A percentile compares a stretch with the other conserved stretches of the same genome.
Evolutionary conservation across 129 eudicot genomes (phyloP).

Genomic region (Rutidosis leptorrhynchoides): DNA sequence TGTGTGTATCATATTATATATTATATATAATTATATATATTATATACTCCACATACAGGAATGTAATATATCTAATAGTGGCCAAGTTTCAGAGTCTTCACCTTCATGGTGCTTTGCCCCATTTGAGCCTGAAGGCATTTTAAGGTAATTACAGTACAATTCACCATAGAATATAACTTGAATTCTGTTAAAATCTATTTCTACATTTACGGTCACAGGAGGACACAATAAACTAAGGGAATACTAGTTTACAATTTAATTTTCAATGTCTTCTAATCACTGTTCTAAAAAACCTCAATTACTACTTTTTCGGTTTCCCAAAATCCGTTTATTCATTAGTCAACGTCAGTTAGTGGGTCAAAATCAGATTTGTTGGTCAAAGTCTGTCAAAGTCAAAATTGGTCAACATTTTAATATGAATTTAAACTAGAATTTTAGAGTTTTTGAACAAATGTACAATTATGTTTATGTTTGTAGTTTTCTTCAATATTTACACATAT

Average conservation of each 20-base stretch:
- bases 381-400: too few relatives aligned
- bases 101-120: conserved; percentile 86
- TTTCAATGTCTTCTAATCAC: conserved; percentile 2
- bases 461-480: too few relatives aligned
- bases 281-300: too few relatives aligned
- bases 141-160: conserved; percentile 48
- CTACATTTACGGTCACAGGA: background rate
- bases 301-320: too few relatives aligned
- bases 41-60: conserved; percentile 36
- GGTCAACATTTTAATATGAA: too few relatives aligned
- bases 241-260: conserved; percentile 7
- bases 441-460: too few relatives aligned
- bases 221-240: background rate
- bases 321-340: too few relatives aligned
- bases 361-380: too few relatives aligned
- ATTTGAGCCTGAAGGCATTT: conserved; percentile 83
- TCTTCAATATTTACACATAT: too few relatives aligned
- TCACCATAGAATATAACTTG: background rate
- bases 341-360: too few relatives aligned
- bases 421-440: too few relatives aligned
- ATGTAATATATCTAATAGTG: conserved; percentile 48
- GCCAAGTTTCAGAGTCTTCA: conserved; percentile 45
- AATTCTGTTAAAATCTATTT: conserved; percentile 8
- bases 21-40: too few relatives aligned
- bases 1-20: conserved; percentile 5